Conservation (phyloP, 371 early-diverging fungal species). For the Mucor sp. region DNA sequence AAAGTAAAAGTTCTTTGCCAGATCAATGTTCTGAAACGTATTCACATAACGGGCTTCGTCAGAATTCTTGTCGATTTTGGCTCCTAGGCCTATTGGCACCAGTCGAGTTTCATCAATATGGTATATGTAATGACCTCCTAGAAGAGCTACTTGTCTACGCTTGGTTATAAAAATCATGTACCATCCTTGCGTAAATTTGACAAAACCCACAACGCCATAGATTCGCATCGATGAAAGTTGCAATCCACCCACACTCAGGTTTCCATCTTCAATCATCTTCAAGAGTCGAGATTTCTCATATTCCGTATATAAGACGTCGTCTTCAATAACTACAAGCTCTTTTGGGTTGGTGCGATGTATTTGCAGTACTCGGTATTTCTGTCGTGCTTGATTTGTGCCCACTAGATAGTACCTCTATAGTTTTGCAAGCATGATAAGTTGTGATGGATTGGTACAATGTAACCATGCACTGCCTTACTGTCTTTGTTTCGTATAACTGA, state of each 20-base stretch:
- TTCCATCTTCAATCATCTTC: slow-evolving; percentile 82
- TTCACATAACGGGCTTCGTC: slow-evolving; percentile 83
- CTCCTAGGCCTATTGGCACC: slow-evolving; percentile 68
- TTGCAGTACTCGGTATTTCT: slow-evolving; percentile 81
- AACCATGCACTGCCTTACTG: slow-evolving; percentile 47
- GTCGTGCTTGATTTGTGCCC: slow-evolving; percentile 78
- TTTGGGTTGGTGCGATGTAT: slow-evolving; percentile 77
- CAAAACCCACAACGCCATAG: slow-evolving; percentile 71
- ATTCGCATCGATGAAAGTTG: slow-evolving; percentile 60
- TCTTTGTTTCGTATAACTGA: slow-evolving; percentile 85
- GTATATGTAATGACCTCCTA: slow-evolving; percentile 95
- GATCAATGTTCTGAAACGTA: slow-evolving; percentile 80
- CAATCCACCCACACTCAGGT: slow-evolving; percentile 76
- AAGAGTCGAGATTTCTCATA: slow-evolving; percentile 74
- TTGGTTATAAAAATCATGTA: slow-evolving; percentile 92
- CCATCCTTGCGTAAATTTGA: slow-evolving; percentile 90
- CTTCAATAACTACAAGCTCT: slow-evolving; percentile 66
- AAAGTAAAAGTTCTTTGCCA: slow-evolving; percentile 89
- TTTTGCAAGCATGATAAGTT: not conserved
- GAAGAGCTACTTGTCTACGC: slow-evolving; percentile 83
- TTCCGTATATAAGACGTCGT: slow-evolving; percentile 74
- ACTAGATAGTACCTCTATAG: slow-evolving; percentile 76
- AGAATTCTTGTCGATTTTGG: slow-evolving; percentile 74
- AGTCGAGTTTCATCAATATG: slow-evolving; percentile 92
- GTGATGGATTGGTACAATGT: not conserved